Evolutionary conservation across 352 stramenopile species (phyloP), one percentile per base, ranked within the genome.

Genomic region (Phytophthora pseudosyringae): DNA sequence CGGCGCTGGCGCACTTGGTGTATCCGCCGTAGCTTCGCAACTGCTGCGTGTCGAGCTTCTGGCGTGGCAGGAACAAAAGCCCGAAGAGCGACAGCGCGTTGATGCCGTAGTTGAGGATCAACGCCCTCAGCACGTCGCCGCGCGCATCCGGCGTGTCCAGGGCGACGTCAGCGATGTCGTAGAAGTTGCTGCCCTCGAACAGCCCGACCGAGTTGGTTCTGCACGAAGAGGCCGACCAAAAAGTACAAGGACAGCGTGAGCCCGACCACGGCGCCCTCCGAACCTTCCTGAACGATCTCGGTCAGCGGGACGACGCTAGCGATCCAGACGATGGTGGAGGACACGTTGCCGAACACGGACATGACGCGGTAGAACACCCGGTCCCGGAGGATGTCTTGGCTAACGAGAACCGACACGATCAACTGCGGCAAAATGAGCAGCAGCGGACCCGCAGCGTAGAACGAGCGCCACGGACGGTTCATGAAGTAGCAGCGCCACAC

Each of bases 1-100:
- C 69, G 13, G 58, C 53, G 55, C 72, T 85, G 15, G 75, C 75
- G 25, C 67, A 70, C 57, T 84, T 86, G 16, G 75, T 88, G 64
- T 86, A 89, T 9, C 81, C 81, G 9, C 81, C 81, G 40, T 83
- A 90, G 36, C 79, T 86, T 18, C 81, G 79, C 31, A 86, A 35
- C 26, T 90, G 81, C 55, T 90, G 81, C 0, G 75, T 80, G 12
- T 88, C 76, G 12, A 90, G 67, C 44, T 88, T 88, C 38, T 90
- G 81, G n/a, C 47, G 39, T 9, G 81, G 81, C 5, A 90, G 36
- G 25, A 88, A 73, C 13, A 58, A 62, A 0, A 88, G 48, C 0
- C 75, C 73, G 15, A 76, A 12, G 8, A 80, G 51, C 0, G 59
- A 52, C 25, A 86, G 28, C 3, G 68, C 66, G 31, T 86, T 85